Evolutionary conservation across 208 protist species (phyloP).

Genomic region (Trypanosoma rangeli): DNA sequence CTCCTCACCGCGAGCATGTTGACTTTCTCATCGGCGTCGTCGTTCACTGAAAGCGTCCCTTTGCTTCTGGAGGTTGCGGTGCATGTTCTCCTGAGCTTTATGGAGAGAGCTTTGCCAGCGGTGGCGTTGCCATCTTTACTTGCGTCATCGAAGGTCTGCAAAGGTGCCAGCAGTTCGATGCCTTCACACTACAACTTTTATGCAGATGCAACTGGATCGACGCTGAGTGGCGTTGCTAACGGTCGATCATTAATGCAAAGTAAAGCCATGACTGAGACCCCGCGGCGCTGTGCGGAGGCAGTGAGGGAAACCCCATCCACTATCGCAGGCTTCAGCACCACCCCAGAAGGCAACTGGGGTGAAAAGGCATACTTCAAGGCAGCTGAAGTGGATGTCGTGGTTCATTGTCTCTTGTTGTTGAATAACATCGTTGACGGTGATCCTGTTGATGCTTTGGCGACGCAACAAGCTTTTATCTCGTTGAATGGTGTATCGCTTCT

Average conservation of each 20-base stretch:
- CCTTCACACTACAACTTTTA: not conserved
- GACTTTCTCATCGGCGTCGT: not conserved
- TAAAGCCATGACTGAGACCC: not conserved
- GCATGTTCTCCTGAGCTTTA: slow-evolving; percentile 6
- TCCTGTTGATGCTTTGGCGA: not conserved
- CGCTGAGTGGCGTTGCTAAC: not conserved
- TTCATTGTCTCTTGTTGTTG: slow-evolving; percentile 22
- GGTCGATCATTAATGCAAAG: not conserved
- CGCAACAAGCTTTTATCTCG: slow-evolving; percentile 17
- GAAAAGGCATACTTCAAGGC: slow-evolving; percentile 2
- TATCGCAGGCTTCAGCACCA: not conserved
- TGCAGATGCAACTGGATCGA: not conserved
- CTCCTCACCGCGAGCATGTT: not conserved
- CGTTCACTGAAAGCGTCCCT: not conserved
- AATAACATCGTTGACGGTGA: slow-evolving; percentile 25
- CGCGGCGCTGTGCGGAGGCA: not conserved
- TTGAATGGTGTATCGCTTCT: slow-evolving; percentile 23
- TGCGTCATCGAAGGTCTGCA: not conserved
- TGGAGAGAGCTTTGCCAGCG: not conserved
- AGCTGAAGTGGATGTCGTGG: slow-evolving; percentile 8
- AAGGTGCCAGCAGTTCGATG: not conserved
- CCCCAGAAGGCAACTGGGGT: not conserved
- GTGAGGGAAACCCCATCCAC: not conserved
- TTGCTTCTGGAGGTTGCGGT: slow-evolving; percentile 11
- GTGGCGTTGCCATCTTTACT: not conserved